Evolutionary conservation across 192 early-diverging fungal species (phyloP).

Genomic region (Mycoemilia scoparia): DNA sequence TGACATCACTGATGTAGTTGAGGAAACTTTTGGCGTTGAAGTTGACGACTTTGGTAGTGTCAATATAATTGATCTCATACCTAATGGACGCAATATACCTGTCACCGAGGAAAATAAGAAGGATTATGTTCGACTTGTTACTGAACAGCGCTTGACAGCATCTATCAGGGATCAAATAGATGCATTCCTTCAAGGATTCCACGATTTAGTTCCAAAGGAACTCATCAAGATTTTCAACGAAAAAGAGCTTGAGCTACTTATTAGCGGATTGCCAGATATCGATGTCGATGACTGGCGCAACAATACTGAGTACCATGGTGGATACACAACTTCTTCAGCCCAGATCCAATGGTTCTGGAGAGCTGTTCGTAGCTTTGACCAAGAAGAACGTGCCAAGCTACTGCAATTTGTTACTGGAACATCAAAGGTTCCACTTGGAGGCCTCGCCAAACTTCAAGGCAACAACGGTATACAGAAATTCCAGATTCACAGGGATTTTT

Average conservation of each 20-base stretch:
- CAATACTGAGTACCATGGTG: conserved; percentile 90
- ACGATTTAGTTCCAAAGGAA: conserved; percentile 81
- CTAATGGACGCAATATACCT: conserved; percentile 63
- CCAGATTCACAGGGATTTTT: conserved; percentile 96
- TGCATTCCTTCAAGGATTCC: conserved; percentile 85
- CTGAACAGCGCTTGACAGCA: conserved; percentile 73
- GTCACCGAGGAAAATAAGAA: conserved; percentile 95
- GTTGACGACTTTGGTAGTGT: conserved; percentile 83
- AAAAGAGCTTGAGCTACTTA: conserved; percentile 94
- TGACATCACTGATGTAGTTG: conserved; percentile 86
- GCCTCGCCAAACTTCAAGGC: conserved; percentile 83
- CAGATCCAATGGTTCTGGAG: conserved; percentile 99
- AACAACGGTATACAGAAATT: conserved; percentile 92
- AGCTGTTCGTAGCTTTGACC: conserved; percentile 87
- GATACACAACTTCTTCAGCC: conserved; percentile 64
- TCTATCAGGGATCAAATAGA: conserved; percentile 93
- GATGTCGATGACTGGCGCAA: conserved; percentile 99
- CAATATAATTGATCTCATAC: conserved; percentile 72
- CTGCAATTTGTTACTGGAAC: conserved; percentile 97
- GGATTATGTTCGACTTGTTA: conserved; percentile 87
- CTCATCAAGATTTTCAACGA: conserved; percentile 96
- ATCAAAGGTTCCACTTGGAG: conserved; percentile 92
- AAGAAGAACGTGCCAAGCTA: conserved; percentile 94
- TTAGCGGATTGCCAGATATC: conserved; percentile 95
- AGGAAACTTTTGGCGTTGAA: conserved; percentile 87